Base-by-base conservation (phyloP, 768 basidiomycete genomes). In the Dentipellis fragilis region DNA sequence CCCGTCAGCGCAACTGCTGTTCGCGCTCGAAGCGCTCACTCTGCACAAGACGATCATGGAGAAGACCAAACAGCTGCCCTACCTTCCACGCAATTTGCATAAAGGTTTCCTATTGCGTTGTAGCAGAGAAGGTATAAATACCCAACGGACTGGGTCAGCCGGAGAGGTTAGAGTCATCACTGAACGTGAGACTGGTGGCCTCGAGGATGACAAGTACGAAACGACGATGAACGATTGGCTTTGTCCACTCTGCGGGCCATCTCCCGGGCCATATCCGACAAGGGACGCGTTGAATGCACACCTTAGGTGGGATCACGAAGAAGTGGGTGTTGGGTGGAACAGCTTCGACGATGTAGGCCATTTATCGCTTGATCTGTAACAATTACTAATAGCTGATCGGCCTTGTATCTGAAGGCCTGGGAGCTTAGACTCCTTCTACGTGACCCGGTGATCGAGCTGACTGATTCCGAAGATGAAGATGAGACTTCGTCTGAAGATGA, bases 201-300 rank as follows among this genome's bases (percentile, higher is more conserved):
- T 29, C 71, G 60, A 62, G 21, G 56, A 57, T 40, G 53, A 58
- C 29, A 64, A 58, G 38, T 57, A 59, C 39, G 49, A 58, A 10
- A 64, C 67, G 50, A 62, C 60, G 50, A 67, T 75, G 64, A 58
- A 57, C 17, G 59, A 66, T 1, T 80, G 77, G 73, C 40, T 66
- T 40, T 85, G 83, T 59, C 81, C 83, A 0, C 59, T 84, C n/a
- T 85, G 83, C 60, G 29, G 29, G 29, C 69, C 71, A 37, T 54
- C 79, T 10, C 71, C 80, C 49, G 69, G 67, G 21, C 40, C 37
- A 9, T 79, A 85, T 47, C 49, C 59, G 8, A 77, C 74, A 21
- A 68, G 64, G 11, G 70, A 63, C 23, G 72, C 77, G 71, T 66
- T 85, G 1, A 63, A 62, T 23, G 71, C 62, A n/a, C 83, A 85